Base-by-base conservation (phyloP, 2,329 filamentous ascomycete species). In the Arthroderma sp. region DNA sequence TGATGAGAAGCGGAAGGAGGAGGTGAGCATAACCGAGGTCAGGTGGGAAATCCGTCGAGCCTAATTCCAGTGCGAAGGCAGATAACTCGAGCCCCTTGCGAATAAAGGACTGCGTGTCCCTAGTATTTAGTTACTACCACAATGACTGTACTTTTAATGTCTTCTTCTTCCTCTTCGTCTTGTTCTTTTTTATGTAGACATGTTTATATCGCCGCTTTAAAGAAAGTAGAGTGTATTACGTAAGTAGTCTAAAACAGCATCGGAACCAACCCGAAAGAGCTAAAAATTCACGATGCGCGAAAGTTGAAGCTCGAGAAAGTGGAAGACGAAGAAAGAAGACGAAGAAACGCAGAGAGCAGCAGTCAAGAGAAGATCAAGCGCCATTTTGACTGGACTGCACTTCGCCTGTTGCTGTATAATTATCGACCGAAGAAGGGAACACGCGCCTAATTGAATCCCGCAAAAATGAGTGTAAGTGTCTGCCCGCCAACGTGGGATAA, bases 1-100 rank as follows among this genome's bases (percentile, higher is more conserved):
- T 66, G 91, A 97, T 64, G 91, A 97, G 74, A 96, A 97, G 76
- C 81, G 88, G 0, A 80, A 85, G 0, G 88, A 95, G 54, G 91
- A 97, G 71, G 91, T 96, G 51, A 93, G 88, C 71, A 90, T 96
- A 70, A 91, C 89, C 69, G 88, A 93, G 31, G 72, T 95, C 57
- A 87, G 82, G 61, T 98, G 90, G 89, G 85, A 90, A 63, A 86
- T 98, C 63, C 80, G 81, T 62, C 79, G 89, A 63, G 81, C 83
- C 37, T 93, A 68, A 79, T 15, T 19, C 13, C 25, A 25, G n/a
- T n/a, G n/a, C n/a, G n/a, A 31, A 11, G 13, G 9, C 47, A 8
- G 35, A n/a, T 9, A n/a, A 9, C 3, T 9, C 15, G n/a, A n/a
- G n/a, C 35, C 4, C 13, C 15, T 38, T n/a, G 15, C 35, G 2